Percentiles rank a stretch among this genome's conserved stretches.
These are phyloP conservation scores for Bipolaris victoriae DNA, from an alignment of 2,329 filamentous ascomycete species.

Conservation along the genomic window DNA sequence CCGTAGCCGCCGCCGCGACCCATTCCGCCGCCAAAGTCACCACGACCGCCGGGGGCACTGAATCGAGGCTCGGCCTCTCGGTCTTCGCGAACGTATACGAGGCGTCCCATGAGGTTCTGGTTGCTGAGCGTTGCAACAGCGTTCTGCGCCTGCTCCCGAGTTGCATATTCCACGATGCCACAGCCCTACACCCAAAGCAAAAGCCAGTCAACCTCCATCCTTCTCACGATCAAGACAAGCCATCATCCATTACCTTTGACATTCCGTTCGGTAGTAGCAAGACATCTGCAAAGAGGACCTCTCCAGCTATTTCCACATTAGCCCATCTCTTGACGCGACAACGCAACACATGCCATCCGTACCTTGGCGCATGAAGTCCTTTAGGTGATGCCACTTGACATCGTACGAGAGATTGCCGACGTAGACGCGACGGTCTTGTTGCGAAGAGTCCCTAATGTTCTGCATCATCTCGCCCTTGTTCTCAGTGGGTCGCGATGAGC, in stretches of 20 bases:
- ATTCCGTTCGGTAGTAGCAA: constrained; percentile 99
- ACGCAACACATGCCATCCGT: constrained; percentile 50
- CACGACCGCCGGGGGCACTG: constrained; percentile 67
- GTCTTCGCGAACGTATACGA: constrained; percentile 98
- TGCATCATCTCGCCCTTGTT: constrained; percentile 97
- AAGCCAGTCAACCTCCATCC: constrained; percentile 99
- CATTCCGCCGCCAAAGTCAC: constrained; percentile 52
- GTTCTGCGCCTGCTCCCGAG: constrained; percentile 97
- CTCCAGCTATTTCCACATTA: constrained; percentile 74
- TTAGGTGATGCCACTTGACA: constrained; percentile 99
- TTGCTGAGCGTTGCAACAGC: constrained; percentile 98
- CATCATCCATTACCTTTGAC: constrained; percentile 99
- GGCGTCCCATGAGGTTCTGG: constrained; percentile 96
- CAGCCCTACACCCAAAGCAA: constrained; percentile 97
- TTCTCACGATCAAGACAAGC: constrained; percentile 74
- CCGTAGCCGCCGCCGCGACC: constrained; percentile 53
- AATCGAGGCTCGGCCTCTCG: constrained; percentile 98
- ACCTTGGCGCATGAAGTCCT: constrained; percentile 99
- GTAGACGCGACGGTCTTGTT: constrained; percentile 99
- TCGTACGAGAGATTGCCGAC: constrained; percentile 99
- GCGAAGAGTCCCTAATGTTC: constrained; percentile 89
- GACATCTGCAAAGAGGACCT: constrained; percentile 99
- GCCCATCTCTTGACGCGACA: constrained; percentile 28
- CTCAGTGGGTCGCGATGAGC: constrained; percentile 71
- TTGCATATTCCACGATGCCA: constrained; percentile 99